Conservation (phyloP, 345 rosid species). For the Hypericum perforatum region DNA sequence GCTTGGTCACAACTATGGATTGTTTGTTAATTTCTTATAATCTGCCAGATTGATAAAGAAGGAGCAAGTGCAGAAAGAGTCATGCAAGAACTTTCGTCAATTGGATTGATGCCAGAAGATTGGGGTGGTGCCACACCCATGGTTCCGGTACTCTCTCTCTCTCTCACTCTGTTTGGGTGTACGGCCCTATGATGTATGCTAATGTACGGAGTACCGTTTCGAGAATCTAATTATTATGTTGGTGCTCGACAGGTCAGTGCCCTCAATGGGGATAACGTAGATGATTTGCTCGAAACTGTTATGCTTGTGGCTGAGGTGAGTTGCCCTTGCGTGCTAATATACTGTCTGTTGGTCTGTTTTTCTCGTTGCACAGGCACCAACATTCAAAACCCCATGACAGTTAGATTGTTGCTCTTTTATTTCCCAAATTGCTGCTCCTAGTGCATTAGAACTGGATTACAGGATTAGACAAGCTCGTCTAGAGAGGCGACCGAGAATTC, state of each 20-base stretch:
- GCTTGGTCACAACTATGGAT: conserved; percentile 4
- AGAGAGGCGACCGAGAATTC: too few species aligned
- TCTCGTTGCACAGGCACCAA: conserved; percentile 3
- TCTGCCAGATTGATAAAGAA: conserved; percentile 80
- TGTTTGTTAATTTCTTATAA: conserved; percentile 14
- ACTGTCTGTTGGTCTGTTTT: conserved; percentile 3
- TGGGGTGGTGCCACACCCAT: conserved; percentile 98
- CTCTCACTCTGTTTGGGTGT: neutral
- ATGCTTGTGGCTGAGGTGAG: conserved; percentile 99
- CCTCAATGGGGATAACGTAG: conserved; percentile 73
- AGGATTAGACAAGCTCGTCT: too few species aligned
- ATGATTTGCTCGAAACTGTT: conserved; percentile 83
- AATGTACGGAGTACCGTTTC: too few species aligned
- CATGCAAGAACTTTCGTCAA: conserved; percentile 94
- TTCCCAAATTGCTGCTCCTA: too few species aligned
- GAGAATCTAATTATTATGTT: too few species aligned
- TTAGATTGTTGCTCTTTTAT: too few species aligned
- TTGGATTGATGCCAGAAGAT: conserved; percentile 96
- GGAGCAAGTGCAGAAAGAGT: conserved; percentile 95
- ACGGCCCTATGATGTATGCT: too few species aligned
- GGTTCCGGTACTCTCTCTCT: conserved; percentile 62
- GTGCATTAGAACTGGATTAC: too few species aligned
- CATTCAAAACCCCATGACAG: neutral
- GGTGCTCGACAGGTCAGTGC: conserved; percentile 72
- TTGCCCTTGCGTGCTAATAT: conserved; percentile 2